A percentile compares a stretch with the other conserved stretches of the same genome.
Conservation (phyloP, 2,329 filamentous ascomycete genomes). For the Plenodomus biglobosus region DNA sequence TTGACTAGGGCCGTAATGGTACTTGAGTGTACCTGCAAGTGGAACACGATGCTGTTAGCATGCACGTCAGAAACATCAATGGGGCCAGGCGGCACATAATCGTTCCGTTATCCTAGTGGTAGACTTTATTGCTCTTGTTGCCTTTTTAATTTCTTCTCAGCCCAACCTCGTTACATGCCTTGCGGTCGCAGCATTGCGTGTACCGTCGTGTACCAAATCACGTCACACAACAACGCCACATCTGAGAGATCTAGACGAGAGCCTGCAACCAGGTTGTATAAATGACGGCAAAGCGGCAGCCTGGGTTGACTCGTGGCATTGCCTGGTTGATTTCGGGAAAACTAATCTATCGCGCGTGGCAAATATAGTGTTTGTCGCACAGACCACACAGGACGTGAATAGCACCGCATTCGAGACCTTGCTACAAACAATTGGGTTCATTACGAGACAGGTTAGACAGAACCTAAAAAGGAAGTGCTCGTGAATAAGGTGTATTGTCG, state of each 20-base stretch:
- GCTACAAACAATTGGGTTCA: neutral
- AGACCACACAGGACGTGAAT: neutral
- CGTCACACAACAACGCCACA: neutral
- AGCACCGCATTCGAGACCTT: neutral
- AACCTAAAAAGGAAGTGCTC: too few species aligned
- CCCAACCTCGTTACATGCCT: neutral
- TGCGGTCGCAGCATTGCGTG: neutral
- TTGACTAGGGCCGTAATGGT: constrained; percentile 1
- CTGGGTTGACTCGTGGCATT: constrained; percentile 8
- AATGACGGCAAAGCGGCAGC: constrained; percentile 7
- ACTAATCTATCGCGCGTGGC: constrained; percentile 18
- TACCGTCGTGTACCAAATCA: neutral
- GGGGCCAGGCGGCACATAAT: constrained; percentile 1
- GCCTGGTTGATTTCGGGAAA: constrained; percentile 13
- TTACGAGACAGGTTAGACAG: too few species aligned
- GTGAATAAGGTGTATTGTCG: too few species aligned
- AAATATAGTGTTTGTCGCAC: constrained; percentile 15
- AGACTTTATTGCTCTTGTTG: neutral
- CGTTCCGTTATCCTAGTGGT: neutral
- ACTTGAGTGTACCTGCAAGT: constrained; percentile 7
- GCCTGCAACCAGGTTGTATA: constrained; percentile 17
- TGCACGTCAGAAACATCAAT: neutral
- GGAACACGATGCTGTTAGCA: neutral
- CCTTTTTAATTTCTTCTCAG: neutral
- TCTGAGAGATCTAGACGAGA: constrained; percentile 12